Percentiles rank a stretch among this genome's conserved stretches.
These are phyloP conservation scores for Fusarium succisae DNA, from an alignment of 2,329 filamentous ascomycete species.

Conservation along the genomic window DNA sequence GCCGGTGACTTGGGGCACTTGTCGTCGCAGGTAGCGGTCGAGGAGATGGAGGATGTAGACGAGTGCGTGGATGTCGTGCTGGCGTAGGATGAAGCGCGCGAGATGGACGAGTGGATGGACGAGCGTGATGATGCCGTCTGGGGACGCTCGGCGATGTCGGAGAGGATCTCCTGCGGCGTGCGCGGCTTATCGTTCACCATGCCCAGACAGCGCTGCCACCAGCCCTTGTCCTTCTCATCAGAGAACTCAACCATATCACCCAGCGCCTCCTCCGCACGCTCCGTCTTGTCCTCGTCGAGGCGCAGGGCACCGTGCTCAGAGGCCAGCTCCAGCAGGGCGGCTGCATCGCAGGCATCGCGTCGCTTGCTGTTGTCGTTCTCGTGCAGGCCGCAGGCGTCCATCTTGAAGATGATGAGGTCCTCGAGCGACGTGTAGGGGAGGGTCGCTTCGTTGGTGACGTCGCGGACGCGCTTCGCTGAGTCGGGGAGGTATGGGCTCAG, in stretches of 20 bases:
- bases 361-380: conserved; percentile 40
- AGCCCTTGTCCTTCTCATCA: conserved; percentile 40
- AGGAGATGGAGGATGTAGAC: conserved; percentile 39
- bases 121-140: conserved; percentile 26
- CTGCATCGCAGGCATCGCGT: conserved; percentile 40
- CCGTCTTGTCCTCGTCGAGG: conserved; percentile 40
- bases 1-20: conserved; percentile 30
- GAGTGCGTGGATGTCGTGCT: conserved; percentile 38
- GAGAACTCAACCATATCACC: conserved; percentile 41
- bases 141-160: conserved; percentile 39
- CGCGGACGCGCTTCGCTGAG: conserved; percentile 36
- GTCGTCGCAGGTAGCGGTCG: conserved; percentile 26
- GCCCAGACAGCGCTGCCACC: conserved; percentile 44
- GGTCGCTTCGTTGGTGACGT: conserved; percentile 25
- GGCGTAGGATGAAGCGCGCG: conserved; percentile 41
- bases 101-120: conserved; percentile 39
- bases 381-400: conserved; percentile 43
- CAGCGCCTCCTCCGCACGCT: conserved; percentile 40
- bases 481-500: conserved; percentile 42
- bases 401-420: conserved; percentile 44
- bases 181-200: conserved; percentile 35
- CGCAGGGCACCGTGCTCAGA: conserved; percentile 39
- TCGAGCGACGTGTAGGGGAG: conserved; percentile 43
- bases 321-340: conserved; percentile 40
- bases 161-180: conserved; percentile 42